Conservation (phyloP, 2,329 filamentous ascomycete genomes). For the Aplosporella prunicola region DNA sequence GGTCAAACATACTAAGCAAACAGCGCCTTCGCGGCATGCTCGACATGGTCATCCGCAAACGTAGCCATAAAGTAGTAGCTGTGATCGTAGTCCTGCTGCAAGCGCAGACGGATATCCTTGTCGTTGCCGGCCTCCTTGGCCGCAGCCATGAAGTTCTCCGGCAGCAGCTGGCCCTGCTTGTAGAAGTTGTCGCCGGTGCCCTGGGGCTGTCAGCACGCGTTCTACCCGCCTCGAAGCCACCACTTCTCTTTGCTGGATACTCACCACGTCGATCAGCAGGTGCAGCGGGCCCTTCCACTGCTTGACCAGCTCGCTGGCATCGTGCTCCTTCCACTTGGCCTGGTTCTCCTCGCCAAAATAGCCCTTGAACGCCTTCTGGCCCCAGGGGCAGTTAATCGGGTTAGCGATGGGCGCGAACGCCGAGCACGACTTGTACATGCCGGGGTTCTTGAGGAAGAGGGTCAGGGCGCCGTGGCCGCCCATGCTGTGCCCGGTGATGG, state of each 20-base stretch:
- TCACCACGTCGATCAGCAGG: conserved; percentile 76
- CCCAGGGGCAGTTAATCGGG: conserved; percentile 80
- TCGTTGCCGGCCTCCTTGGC: conserved; percentile 64
- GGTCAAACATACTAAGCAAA: conserved; percentile 40
- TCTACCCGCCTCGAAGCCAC: not conserved
- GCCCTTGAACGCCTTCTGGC: conserved; percentile 85
- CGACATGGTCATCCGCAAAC: conserved; percentile 83
- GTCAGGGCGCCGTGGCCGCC: conserved; percentile 93
- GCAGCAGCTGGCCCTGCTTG: conserved; percentile 82
- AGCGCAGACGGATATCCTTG: conserved; percentile 65
- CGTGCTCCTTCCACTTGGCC: conserved; percentile 76
- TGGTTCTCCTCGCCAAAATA: conserved; percentile 72
- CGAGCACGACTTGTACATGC: conserved; percentile 77
- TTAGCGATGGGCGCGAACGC: conserved; percentile 89
- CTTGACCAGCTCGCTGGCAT: conserved; percentile 82
- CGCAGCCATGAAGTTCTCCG: conserved; percentile 81
- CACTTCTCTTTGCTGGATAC: conserved; percentile 26
- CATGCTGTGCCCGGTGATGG: conserved; percentile 93
- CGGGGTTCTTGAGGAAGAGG: conserved; percentile 83
- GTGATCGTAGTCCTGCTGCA: conserved; percentile 90
- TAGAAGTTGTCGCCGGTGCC: conserved; percentile 96
- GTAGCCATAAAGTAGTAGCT: conserved; percentile 94
- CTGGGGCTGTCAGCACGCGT: conserved; percentile 38
- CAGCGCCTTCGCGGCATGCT: conserved; percentile 82
- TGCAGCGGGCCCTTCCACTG: conserved; percentile 63